phyloP scores from a whole-genome alignment of 768 basidiomycete species.

The Clitopilus passeckerianus region DNA sequence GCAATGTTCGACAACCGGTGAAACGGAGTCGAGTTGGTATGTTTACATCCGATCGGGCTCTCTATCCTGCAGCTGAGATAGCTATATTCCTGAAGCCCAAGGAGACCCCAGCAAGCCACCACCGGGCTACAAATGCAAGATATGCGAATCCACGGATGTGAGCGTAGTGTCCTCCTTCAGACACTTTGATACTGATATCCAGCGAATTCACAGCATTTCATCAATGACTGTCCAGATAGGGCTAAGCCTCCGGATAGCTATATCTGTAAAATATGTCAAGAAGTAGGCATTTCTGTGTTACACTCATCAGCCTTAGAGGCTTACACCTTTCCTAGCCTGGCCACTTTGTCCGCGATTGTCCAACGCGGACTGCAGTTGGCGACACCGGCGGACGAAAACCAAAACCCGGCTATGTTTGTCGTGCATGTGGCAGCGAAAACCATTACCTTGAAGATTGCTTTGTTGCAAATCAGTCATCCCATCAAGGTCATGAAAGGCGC shows the following conservation, averaged over 20 bases:
- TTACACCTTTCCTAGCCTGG: conserved; percentile 43
- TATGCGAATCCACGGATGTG: conserved; percentile 75
- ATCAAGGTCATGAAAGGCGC: conserved; percentile 27
- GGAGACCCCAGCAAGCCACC: conserved; percentile 56
- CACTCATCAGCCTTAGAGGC: conserved; percentile 2
- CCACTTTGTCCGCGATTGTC: conserved; percentile 88
- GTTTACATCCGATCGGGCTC: conserved; percentile 15
- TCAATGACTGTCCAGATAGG: conserved; percentile 71
- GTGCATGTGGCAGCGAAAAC: conserved; percentile 82
- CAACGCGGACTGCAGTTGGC: conserved; percentile 68
- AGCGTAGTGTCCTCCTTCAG: conserved; percentile 7
- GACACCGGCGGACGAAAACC: conserved; percentile 85
- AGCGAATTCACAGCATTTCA: conserved; percentile 53
- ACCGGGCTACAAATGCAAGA: conserved; percentile 69
- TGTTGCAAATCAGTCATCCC: conserved; percentile 49
- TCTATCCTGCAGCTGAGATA: not conserved
- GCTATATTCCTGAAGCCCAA: conserved; percentile 12
- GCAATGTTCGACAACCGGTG: conserved; percentile 46
- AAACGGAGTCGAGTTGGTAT: conserved; percentile 57
- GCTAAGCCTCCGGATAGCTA: conserved; percentile 79
- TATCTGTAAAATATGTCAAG: conserved; percentile 80
- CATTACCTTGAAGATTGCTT: conserved; percentile 91
- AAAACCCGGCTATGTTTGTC: conserved; percentile 82
- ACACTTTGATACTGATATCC: conserved; percentile 2
- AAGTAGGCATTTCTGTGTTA: conserved; percentile 31